A percentile compares a stretch with the other conserved stretches of the same genome.
These are phyloP conservation scores for Knufia petricola DNA, from an alignment of 2,329 filamentous ascomycete species.

Conservation along the genomic window DNA sequence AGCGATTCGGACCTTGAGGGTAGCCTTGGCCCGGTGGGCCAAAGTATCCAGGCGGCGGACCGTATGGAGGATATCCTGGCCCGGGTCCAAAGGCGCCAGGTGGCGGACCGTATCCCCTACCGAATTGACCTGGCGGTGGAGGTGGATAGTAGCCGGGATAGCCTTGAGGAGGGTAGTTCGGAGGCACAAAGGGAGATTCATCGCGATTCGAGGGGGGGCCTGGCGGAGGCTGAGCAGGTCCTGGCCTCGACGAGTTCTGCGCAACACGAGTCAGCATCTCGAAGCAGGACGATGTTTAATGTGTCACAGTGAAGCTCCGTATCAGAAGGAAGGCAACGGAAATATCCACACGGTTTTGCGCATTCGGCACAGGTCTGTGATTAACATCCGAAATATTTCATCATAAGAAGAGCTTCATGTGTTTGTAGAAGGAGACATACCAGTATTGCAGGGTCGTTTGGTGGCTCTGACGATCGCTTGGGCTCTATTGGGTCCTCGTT, in stretches of 20 bases:
- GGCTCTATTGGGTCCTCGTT: conserved; percentile 67
- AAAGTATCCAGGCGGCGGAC: conserved; percentile 65
- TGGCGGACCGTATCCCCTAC: conserved; percentile 40
- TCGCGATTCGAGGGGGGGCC: conserved; percentile 37
- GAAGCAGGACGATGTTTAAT: not conserved
- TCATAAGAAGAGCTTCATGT: conserved; percentile 47
- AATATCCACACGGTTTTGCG: conserved; percentile 93
- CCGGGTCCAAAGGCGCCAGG: conserved; percentile 40
- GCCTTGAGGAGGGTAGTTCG: conserved; percentile 40
- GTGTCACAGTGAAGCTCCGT: conserved; percentile 21
- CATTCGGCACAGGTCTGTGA: conserved; percentile 67
- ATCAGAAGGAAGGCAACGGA: conserved; percentile 99
- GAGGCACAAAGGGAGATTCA: conserved; percentile 28
- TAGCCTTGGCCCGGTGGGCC: conserved; percentile 61
- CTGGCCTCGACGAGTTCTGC: conserved; percentile 36
- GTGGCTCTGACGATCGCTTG: conserved; percentile 60
- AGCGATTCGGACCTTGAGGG: conserved; percentile 51
- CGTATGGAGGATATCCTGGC: conserved; percentile 65
- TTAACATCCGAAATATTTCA: conserved; percentile 99
- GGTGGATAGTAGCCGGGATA: conserved; percentile 33
- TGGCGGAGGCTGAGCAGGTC: conserved; percentile 27
- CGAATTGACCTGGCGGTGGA: conserved; percentile 30
- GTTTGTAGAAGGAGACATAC: conserved; percentile 54
- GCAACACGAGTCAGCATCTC: conserved; percentile 9
- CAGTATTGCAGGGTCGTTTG: conserved; percentile 86